phyloP scores from a whole-genome alignment of 2,329 filamentous ascomycete genomes.

The Botryotinia calthae region DNA sequence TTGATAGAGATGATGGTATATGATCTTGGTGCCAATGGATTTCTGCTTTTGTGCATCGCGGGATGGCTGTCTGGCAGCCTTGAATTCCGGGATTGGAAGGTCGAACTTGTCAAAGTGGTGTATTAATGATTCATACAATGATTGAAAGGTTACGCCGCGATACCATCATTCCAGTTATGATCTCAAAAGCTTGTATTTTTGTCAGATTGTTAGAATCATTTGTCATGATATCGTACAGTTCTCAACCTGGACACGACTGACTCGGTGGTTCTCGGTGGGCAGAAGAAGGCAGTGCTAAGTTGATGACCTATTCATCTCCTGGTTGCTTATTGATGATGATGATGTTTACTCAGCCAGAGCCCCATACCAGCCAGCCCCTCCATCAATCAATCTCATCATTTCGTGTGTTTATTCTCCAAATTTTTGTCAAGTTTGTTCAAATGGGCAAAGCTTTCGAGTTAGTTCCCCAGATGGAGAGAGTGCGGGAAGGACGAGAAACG shows the following conservation, averaged over 20 bases:
- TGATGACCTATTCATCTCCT: conserved; percentile 4
- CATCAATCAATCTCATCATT: background rate
- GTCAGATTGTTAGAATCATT: background rate
- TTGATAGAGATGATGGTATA: background rate
- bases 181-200: background rate
- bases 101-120: background rate
- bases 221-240: background rate
- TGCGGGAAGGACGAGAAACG: background rate
- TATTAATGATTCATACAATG: background rate
- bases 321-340: conserved; percentile 13
- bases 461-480: too few species aligned
- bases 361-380: background rate
- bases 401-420: background rate
- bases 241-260: background rate
- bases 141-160: background rate
- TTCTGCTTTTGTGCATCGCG: background rate
- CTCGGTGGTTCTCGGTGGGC: conserved; percentile 5
- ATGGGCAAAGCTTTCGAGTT: background rate
- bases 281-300: conserved; percentile 4
- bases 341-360: conserved; percentile 12
- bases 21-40: background rate
- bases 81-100: background rate
- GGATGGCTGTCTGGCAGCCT: background rate
- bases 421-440: background rate
- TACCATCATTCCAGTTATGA: background rate